Percentiles rank a stretch among this genome's conserved stretches.
Evolutionary conservation across 2,329 filamentous ascomycete species (phyloP).

Genomic region (Aspergillus sp.): DNA sequence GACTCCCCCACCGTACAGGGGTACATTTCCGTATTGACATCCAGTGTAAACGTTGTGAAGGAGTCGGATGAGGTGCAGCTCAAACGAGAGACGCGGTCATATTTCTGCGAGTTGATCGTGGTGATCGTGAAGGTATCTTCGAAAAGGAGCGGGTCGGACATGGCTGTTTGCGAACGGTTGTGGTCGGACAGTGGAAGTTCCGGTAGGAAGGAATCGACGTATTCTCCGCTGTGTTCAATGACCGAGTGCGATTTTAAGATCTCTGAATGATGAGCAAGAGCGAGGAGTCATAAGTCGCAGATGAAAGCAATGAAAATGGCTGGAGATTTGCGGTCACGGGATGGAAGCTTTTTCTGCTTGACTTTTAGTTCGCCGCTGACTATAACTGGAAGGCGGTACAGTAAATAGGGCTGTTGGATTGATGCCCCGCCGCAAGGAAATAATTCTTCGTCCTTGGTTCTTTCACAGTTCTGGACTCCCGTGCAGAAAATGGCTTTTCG

Average conservation of each 20-base stretch:
- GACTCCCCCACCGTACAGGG: conserved; percentile 65
- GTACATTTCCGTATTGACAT: conserved; percentile 92
- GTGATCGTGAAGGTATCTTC: conserved; percentile 85
- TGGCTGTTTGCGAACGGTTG: conserved; percentile 32
- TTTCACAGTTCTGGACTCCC: neutral
- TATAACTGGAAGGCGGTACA: neutral
- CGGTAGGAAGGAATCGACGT: neutral
- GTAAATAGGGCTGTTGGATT: neutral
- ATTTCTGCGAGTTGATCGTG: conserved; percentile 72
- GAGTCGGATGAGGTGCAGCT: conserved; percentile 66
- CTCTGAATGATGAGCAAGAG: too few relatives aligned
- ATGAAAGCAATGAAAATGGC: neutral
- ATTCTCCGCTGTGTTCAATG: too few relatives aligned
- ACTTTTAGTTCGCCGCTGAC: conserved; percentile 16
- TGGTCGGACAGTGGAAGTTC: neutral
- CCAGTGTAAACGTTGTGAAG: conserved; percentile 69
- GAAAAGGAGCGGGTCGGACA: conserved; percentile 85
- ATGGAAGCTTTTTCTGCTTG: conserved; percentile 16
- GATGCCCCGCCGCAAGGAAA: conserved; percentile 15
- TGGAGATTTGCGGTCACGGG: neutral
- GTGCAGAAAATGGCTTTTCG: conserved; percentile 53
- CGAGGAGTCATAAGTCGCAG: too few relatives aligned
- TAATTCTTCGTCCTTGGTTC: neutral
- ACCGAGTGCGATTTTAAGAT: too few relatives aligned
- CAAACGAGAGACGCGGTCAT: conserved; percentile 88